Percentiles rank a stretch among this genome's conserved stretches.
phyloP scores from a whole-genome alignment of 1,139 yeast genomes.

The Saccharomyces hybrid region DNA sequence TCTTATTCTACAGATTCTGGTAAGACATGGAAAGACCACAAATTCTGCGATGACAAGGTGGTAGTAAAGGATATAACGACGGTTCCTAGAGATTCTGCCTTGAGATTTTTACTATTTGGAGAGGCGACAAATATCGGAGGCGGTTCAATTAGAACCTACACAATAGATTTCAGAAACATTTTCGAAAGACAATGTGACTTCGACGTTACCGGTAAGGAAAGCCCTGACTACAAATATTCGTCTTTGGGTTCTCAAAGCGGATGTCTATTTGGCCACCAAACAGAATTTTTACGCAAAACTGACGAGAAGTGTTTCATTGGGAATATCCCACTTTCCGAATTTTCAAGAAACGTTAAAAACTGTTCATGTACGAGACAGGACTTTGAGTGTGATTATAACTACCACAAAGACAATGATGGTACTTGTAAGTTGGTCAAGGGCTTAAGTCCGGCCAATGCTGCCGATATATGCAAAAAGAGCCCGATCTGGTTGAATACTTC shows the following conservation, averaged over 20 bases:
- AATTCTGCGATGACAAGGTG: constrained; percentile 53
- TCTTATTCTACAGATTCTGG: constrained; percentile 77
- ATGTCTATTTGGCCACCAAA: constrained; percentile 87
- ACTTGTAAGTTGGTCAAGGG: constrained; percentile 81
- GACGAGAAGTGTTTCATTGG: constrained; percentile 77
- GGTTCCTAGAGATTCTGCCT: constrained; percentile 81
- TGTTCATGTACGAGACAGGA: constrained; percentile 85
- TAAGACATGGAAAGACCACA: constrained; percentile 57
- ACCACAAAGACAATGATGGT: constrained; percentile 61
- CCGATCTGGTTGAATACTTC: constrained; percentile 56
- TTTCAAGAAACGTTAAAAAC: constrained; percentile 50
- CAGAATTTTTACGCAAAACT: constrained; percentile 66
- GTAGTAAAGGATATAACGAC: constrained; percentile 70
- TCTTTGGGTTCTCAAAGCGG: constrained; percentile 63
- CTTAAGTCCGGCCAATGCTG: constrained; percentile 55
- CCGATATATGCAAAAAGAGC: constrained; percentile 52
- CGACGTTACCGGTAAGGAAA: constrained; percentile 49
- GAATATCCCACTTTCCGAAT: constrained; percentile 54
- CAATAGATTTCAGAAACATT: constrained; percentile 66
- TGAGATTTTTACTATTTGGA: constrained; percentile 57
- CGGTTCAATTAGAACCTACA: constrained; percentile 38
- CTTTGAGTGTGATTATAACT: constrained; percentile 91
- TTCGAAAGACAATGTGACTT: constrained; percentile 64
- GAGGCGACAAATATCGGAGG: constrained; percentile 35
- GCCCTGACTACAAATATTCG: constrained; percentile 79